Conservation (phyloP, 805 yeast species). For the Ogataea salicorniae region DNA sequence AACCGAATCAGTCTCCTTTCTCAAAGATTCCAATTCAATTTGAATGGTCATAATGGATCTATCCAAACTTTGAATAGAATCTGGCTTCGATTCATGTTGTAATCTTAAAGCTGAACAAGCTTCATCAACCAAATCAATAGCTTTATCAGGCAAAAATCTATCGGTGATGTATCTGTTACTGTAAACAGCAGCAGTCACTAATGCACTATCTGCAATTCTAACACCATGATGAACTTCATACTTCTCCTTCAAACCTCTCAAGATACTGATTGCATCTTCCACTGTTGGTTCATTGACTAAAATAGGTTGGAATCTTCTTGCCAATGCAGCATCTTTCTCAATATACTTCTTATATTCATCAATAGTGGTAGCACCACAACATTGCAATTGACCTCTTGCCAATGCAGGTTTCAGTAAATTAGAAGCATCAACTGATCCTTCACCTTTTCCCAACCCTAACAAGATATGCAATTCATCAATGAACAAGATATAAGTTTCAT, state of each 20-base stretch:
- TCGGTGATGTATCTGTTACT: conserved; percentile 89
- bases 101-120: conserved; percentile 92
- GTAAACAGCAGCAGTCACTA: conserved; percentile 89
- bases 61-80: conserved; percentile 83
- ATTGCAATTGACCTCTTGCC: conserved; percentile 87
- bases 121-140: conserved; percentile 93
- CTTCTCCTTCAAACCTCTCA: conserved; percentile 88
- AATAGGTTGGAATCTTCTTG: conserved; percentile 91
- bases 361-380: conserved; percentile 94
- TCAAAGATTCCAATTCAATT: conserved; percentile 88
- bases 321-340: conserved; percentile 93
- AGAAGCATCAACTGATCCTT: conserved; percentile 94
- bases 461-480: conserved; percentile 89
- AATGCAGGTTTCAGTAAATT: conserved; percentile 88
- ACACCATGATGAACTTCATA: conserved; percentile 99
- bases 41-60: conserved; percentile 88
- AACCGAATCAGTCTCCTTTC: conserved; percentile 85
- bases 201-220: conserved; percentile 83
- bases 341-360: conserved; percentile 91
- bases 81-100: conserved; percentile 97
- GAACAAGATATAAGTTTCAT: conserved; percentile 70
- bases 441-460: conserved; percentile 87
- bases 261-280: conserved; percentile 82
- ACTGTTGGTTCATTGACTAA: conserved; percentile 83
- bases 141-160: conserved; percentile 90